Percentiles rank a stretch among this genome's conserved stretches.
Evolutionary conservation across 306 rosid genomes (phyloP).

Genomic region (Prunus davidiana): DNA sequence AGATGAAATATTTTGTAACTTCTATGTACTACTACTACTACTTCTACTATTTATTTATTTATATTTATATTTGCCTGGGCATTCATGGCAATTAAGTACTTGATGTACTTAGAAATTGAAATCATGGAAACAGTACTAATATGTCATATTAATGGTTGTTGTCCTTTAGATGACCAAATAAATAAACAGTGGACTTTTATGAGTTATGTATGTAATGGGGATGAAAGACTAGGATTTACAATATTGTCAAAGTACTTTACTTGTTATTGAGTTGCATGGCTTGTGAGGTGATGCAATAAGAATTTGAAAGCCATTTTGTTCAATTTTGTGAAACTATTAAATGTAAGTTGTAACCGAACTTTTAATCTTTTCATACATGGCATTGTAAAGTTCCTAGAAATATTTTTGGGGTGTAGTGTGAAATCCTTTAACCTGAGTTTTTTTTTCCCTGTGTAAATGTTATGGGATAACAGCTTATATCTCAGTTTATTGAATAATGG

Average conservation of each 20-base stretch:
- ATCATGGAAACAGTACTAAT: not conserved
- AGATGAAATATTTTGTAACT: not conserved
- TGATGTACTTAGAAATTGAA: not conserved
- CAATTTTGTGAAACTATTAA: not conserved
- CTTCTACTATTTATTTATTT: not conserved
- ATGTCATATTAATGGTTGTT: not conserved
- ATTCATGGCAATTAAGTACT: not conserved
- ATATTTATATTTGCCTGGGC: not conserved
- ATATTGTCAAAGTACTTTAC: not conserved
- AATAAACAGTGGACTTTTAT: not conserved
- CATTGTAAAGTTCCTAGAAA: not conserved
- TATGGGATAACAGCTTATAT: not conserved
- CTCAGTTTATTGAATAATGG: conserved; percentile 19
- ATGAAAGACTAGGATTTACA: not conserved
- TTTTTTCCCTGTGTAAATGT: no score
- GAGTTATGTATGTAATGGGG: not conserved
- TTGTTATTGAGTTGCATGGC: not conserved
- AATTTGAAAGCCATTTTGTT: not conserved
- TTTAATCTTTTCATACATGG: not conserved
- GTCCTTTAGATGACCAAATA: not conserved
- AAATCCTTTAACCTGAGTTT: not conserved
- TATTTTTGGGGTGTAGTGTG: not conserved
- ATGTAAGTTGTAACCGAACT: not conserved
- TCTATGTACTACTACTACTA: not conserved
- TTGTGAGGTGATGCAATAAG: not conserved